These are phyloP conservation scores for Manihot esculenta DNA, from an alignment of 441 rosid genomes.

Conservation along the genomic window DNA sequence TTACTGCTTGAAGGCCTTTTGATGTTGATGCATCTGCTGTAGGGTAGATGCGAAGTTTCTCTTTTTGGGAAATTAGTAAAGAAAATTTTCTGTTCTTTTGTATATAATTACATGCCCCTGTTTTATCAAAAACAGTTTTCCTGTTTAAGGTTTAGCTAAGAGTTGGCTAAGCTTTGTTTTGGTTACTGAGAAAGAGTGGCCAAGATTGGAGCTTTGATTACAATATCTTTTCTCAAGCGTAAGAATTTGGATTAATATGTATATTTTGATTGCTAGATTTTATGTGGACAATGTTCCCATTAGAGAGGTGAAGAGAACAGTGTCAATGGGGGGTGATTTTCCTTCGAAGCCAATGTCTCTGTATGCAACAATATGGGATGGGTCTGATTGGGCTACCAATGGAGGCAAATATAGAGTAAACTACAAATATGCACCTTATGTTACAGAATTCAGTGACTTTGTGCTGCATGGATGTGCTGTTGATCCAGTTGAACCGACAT, in stretches of 20 bases:
- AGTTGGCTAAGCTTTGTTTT: slow-evolving; percentile 21
- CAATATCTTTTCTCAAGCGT: slow-evolving; percentile 7
- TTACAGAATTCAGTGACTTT: slow-evolving; percentile 53
- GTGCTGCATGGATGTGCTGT: slow-evolving; percentile 76
- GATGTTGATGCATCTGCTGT: slow-evolving; percentile 20
- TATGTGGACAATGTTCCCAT: slow-evolving; percentile 70
- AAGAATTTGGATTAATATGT: slow-evolving; percentile 11
- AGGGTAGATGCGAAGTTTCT: slow-evolving; percentile 17
- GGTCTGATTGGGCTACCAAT: slow-evolving; percentile 88
- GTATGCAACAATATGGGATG: slow-evolving; percentile 95
- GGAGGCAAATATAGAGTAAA: slow-evolving; percentile 88
- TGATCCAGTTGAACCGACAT: slow-evolving; percentile 55
- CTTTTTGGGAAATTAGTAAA: slow-evolving; percentile 21
- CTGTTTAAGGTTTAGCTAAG: slow-evolving; percentile 12
- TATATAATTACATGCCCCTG: slow-evolving; percentile 21
- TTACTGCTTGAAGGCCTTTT: slow-evolving; percentile 19
- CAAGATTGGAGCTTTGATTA: not conserved
- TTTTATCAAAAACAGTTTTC: slow-evolving; percentile 27
- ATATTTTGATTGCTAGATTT: slow-evolving; percentile 50
- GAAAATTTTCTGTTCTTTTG: slow-evolving; percentile 26
- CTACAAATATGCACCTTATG: slow-evolving; percentile 78
- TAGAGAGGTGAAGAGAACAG: slow-evolving; percentile 63
- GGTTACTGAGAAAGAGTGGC: slow-evolving; percentile 12
- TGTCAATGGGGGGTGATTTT: slow-evolving; percentile 71
- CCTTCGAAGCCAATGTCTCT: slow-evolving; percentile 94